Percentiles rank a stretch among this genome's conserved stretches.
Conservation (phyloP, 306 rosid species). For the Elaeagnus macrophylla region DNA sequence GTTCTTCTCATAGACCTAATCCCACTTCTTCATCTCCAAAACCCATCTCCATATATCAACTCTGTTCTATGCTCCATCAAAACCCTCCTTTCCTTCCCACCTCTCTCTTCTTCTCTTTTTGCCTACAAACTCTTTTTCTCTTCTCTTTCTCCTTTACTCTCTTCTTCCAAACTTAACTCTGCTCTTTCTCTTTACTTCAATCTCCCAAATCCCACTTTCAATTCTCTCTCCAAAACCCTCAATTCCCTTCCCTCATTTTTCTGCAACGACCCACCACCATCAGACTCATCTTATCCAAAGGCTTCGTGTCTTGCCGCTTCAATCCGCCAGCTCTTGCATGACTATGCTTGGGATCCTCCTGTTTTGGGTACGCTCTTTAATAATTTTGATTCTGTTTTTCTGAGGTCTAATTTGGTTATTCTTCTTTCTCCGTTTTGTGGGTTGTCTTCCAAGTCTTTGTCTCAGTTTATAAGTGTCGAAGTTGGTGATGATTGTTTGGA, state of each 20-base stretch:
- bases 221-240: constrained; percentile 27
- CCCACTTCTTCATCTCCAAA: constrained; percentile 34
- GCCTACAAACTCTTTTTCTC: constrained; percentile 61
- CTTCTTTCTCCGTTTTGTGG: constrained; percentile 34
- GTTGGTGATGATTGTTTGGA: constrained; percentile 1
- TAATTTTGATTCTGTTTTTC: constrained; percentile 12
- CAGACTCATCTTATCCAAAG: constrained; percentile 6
- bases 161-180: constrained; percentile 40
- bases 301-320: constrained; percentile 39
- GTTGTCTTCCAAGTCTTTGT: constrained; percentile 10
- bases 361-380: constrained; percentile 22
- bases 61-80: constrained; percentile 28
- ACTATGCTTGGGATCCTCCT: constrained; percentile 51
- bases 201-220: constrained; percentile 23
- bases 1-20: constrained; percentile 56
- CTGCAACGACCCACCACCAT: neutral
- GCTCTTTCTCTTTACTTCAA: constrained; percentile 42
- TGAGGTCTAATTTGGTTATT: constrained; percentile 56
- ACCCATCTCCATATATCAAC: constrained; percentile 25
- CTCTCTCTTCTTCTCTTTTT: constrained; percentile 60
- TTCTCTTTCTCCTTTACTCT: constrained; percentile 62
- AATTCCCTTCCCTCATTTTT: constrained; percentile 16
- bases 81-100: constrained; percentile 43
- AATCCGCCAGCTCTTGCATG: constrained; percentile 46
- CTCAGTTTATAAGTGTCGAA: constrained; percentile 27